Percentiles rank a stretch among this genome's conserved stretches.
Evolutionary conservation across 805 yeast genomes (phyloP).

Genomic region (Wickerhamiella dianesei): DNA sequence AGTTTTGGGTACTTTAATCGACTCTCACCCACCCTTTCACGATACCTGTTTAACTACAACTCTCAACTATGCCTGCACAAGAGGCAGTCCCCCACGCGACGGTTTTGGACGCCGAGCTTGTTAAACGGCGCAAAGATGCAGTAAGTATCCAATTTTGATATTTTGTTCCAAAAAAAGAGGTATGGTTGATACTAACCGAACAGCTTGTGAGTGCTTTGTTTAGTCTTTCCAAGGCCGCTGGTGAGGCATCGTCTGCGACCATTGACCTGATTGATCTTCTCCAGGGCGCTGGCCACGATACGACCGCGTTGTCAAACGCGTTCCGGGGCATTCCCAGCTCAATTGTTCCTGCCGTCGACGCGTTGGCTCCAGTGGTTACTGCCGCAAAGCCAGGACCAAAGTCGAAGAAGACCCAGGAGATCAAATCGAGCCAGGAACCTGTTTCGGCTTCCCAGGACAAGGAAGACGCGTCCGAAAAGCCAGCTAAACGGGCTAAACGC

Average conservation of each 20-base stretch:
- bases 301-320: conserved; percentile 27
- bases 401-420: conserved; percentile 14
- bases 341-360: background rate
- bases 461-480: too few relatives aligned
- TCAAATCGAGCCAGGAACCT: conserved; percentile 6
- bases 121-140: conserved; percentile 1
- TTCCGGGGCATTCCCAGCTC: conserved; percentile 9
- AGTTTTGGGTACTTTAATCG: background rate
- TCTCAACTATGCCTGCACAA: too few relatives aligned
- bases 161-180: background rate
- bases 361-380: too few relatives aligned
- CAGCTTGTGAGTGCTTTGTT: conserved; percentile 66
- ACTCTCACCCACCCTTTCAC: background rate
- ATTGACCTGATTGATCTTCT: conserved; percentile 57
- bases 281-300: conserved; percentile 33
- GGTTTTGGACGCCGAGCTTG: background rate
- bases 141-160: background rate
- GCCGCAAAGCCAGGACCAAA: conserved; percentile 20
- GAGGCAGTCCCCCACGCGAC: too few relatives aligned
- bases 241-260: conserved; percentile 68
- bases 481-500: conserved; percentile 37
- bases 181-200: background rate
- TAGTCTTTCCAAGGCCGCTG: conserved; percentile 76
- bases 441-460: too few relatives aligned
- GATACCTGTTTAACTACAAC: background rate